These are phyloP conservation scores for Saccharomycopsis sp. DNA, from an alignment of 805 yeast species.

Conservation along the genomic window DNA sequence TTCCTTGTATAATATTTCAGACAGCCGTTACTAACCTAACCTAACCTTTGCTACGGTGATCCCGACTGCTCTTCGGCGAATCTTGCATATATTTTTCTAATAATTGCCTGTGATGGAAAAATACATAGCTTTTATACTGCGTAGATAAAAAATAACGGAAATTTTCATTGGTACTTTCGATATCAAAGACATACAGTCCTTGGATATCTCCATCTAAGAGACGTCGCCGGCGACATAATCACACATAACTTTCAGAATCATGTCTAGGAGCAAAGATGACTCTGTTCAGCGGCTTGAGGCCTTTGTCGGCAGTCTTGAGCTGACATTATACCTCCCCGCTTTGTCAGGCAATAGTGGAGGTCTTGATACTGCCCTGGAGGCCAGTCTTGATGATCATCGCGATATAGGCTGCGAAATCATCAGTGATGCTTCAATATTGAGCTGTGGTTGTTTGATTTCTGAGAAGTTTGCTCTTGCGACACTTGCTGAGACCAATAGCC, in stretches of 20 bases:
- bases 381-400: too few relatives aligned
- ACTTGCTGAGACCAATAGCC: not conserved
- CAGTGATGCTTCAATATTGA: not conserved
- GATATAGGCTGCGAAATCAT: not conserved
- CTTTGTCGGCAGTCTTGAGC: not conserved
- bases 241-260: too few relatives aligned
- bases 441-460: constrained; percentile 2
- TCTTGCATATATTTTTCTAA: too few relatives aligned
- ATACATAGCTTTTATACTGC: too few relatives aligned
- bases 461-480: not conserved
- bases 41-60: too few relatives aligned
- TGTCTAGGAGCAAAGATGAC: not conserved
- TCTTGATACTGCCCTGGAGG: not conserved
- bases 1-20: not conserved
- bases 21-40: too few relatives aligned
- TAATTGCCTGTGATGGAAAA: too few relatives aligned
- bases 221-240: too few relatives aligned
- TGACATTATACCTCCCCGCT: not conserved
- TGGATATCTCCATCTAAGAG: too few relatives aligned
- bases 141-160: too few relatives aligned
- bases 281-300: not conserved
- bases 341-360: too few relatives aligned
- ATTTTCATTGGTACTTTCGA: not conserved
- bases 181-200: not conserved
- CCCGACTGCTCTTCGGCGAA: too few relatives aligned